Percentiles rank a stretch among this genome's conserved stretches.
Evolutionary conservation across 2,329 filamentous ascomycete species (phyloP).

Genomic region (Elsinoe arachidis): DNA sequence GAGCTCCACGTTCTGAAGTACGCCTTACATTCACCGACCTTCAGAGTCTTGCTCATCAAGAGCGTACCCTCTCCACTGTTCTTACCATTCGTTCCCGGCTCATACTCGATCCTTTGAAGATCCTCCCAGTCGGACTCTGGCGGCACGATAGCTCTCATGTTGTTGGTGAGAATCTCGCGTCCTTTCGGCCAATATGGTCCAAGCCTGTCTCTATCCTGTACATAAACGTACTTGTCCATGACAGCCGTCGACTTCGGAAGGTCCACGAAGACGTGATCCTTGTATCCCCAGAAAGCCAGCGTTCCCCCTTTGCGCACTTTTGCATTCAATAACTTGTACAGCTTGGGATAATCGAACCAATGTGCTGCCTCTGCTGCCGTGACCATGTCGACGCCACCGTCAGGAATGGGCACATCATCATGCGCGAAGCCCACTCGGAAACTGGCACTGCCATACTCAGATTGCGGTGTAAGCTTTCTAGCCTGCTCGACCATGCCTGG

Average conservation of each 20-base stretch:
- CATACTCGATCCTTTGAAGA: constrained; percentile 48
- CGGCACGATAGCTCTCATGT: constrained; percentile 45
- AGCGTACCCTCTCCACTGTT: constrained; percentile 33
- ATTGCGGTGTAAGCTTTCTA: constrained; percentile 18
- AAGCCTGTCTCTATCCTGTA: constrained; percentile 40
- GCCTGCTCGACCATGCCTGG: constrained; percentile 43
- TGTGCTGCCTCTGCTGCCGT: constrained; percentile 52
- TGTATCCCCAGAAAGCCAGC: constrained; percentile 59
- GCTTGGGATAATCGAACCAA: constrained; percentile 53
- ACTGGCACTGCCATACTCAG: constrained; percentile 34
- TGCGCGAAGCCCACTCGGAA: constrained; percentile 48
- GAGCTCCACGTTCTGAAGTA: constrained; percentile 55
- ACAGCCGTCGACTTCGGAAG: constrained; percentile 45
- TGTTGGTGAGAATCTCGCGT: constrained; percentile 44
- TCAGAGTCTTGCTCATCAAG: constrained; percentile 48
- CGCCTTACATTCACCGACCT: constrained; percentile 50
- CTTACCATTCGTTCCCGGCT: constrained; percentile 41
- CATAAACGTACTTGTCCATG: constrained; percentile 50
- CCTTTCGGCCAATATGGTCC: constrained; percentile 55
- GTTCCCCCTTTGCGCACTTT: constrained; percentile 49
- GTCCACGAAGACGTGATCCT: constrained; percentile 52
- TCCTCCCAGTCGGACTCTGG: constrained; percentile 45
- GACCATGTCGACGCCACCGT: constrained; percentile 45
- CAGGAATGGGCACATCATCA: constrained; percentile 38
- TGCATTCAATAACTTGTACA: constrained; percentile 49